These are phyloP conservation scores for Dryas drummondii DNA, from an alignment of 306 rosid species.

Conservation along the genomic window DNA sequence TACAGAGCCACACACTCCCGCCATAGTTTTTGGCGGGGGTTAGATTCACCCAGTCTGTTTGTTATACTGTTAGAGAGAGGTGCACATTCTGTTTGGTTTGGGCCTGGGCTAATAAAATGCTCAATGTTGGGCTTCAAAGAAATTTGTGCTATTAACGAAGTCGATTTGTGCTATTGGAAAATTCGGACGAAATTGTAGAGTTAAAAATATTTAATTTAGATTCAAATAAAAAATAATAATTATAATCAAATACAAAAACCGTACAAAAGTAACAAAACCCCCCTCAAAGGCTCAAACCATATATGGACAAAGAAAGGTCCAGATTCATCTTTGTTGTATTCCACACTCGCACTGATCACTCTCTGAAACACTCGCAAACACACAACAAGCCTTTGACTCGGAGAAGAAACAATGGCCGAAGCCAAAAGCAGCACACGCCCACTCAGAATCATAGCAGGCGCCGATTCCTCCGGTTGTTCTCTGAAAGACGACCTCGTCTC, in stretches of 20 bases:
- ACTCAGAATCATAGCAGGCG: constrained; percentile 65
- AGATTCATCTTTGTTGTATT: too few species aligned
- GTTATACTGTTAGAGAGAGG: neutral
- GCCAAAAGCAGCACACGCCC: constrained; percentile 24
- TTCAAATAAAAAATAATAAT: too few species aligned
- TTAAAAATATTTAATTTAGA: too few species aligned
- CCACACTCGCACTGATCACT: neutral
- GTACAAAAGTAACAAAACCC: too few species aligned
- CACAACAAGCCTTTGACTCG: neutral
- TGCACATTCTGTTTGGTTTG: neutral
- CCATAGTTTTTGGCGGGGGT: constrained; percentile 9
- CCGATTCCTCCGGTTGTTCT: constrained; percentile 63
- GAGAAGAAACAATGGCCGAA: constrained; percentile 36
- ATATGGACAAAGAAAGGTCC: too few species aligned
- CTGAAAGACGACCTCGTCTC: constrained; percentile 72
- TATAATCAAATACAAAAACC: too few species aligned
- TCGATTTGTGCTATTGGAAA: too few species aligned
- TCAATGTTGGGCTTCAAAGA: too few species aligned
- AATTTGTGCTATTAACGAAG: too few species aligned
- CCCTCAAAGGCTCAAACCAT: too few species aligned
- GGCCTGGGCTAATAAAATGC: neutral
- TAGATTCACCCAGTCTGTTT: neutral
- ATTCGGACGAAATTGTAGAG: too few species aligned
- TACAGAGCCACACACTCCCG: constrained; percentile 10
- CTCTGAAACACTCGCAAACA: neutral